These are phyloP conservation scores for Chrysanthemum makinoi DNA, from an alignment of 129 eudicot genomes.

Conservation along the genomic window DNA sequence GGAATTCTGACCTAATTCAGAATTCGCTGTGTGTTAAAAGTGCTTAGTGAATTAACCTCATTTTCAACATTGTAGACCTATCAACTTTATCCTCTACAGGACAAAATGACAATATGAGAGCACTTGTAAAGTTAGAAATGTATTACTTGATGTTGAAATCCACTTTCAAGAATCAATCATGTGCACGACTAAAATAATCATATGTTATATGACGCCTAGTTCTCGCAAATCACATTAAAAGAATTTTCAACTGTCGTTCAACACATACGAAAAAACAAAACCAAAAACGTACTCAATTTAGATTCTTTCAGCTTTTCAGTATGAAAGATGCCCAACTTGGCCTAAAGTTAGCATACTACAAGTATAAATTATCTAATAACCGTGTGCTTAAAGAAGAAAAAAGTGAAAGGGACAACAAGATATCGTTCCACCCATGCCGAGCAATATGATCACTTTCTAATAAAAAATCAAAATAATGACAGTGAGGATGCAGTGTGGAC, in stretches of 20 bases:
- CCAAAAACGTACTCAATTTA: conserved; percentile 12
- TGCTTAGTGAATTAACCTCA: conserved; percentile 21
- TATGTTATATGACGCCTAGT: conserved; percentile 14
- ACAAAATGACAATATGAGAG: conserved; percentile 24
- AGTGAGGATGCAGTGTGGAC: conserved; percentile 12
- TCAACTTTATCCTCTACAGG: conserved; percentile 25
- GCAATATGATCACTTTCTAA: not conserved
- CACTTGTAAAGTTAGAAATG: conserved; percentile 17
- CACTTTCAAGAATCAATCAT: conserved; percentile 28
- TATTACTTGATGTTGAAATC: conserved; percentile 43
- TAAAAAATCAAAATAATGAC: not conserved
- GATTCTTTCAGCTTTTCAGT: conserved; percentile 18
- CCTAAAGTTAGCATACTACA: conserved; percentile 6
- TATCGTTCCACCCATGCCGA: conserved; percentile 25
- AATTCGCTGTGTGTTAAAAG: not conserved
- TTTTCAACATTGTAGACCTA: conserved; percentile 32
- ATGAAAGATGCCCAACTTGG: conserved; percentile 32
- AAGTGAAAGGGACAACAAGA: conserved; percentile 31
- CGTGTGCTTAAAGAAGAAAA: conserved; percentile 21
- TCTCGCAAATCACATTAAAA: not conserved
- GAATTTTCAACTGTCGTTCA: conserved; percentile 11
- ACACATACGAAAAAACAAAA: conserved; percentile 13
- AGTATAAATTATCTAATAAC: conserved; percentile 25
- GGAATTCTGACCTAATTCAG: conserved; percentile 18
- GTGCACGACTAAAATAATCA: conserved; percentile 1